Evolutionary conservation across 2,329 filamentous ascomycete genomes (phyloP).

Genomic region (Coniochaeta prunicola): DNA sequence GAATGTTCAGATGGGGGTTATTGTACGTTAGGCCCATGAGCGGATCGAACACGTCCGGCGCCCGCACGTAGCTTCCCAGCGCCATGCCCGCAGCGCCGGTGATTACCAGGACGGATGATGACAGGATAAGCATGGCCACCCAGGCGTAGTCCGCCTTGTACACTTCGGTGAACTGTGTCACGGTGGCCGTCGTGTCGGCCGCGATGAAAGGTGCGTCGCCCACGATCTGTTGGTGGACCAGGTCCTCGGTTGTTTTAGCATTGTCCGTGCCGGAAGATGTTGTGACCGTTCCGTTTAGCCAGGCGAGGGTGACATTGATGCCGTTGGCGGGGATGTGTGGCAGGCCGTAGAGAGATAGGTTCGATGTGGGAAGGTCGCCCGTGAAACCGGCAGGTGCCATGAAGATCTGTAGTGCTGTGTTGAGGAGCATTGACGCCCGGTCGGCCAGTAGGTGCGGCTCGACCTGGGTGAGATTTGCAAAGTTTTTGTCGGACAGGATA

Average conservation of each 20-base stretch:
- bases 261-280: not conserved
- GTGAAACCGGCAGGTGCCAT: not conserved
- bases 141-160: not conserved
- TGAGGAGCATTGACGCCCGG: conserved; percentile 1
- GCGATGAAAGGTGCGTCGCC: not conserved
- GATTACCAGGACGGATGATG: not conserved
- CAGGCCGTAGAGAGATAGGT: not conserved
- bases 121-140: not conserved
- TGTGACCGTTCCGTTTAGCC: not conserved
- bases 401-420: conserved; percentile 2
- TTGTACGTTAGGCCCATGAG: conserved; percentile 2
- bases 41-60: conserved; percentile 2
- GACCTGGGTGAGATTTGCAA: not conserved
- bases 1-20: conserved; percentile 1
- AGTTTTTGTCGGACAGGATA: not conserved
- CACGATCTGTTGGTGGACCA: not conserved
- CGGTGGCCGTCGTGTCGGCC: conserved; percentile 1
- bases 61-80: not conserved
- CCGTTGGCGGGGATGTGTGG: conserved; percentile 1
- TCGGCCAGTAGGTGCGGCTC: not conserved
- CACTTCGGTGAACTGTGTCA: not conserved
- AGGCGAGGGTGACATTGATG: not conserved
- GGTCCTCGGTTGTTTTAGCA: not conserved
- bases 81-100: not conserved
- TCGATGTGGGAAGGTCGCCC: not conserved